Percentiles rank a stretch among this genome's conserved stretches.
Evolutionary conservation across 257 asterid genomes (phyloP).

Genomic region (Solanum sparsipilum): DNA sequence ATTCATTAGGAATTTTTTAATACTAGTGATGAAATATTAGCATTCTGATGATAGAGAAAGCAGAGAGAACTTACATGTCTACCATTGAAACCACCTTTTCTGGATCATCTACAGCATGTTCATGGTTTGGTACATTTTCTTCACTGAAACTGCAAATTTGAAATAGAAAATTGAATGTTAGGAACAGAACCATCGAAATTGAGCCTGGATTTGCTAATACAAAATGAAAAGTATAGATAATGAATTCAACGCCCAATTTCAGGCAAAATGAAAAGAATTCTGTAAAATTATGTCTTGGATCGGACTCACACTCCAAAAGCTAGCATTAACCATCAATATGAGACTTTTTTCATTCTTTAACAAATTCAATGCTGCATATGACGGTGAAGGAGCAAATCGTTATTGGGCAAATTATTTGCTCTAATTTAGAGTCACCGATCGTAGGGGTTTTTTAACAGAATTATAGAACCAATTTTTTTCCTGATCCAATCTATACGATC

Average conservation of each 20-base stretch:
- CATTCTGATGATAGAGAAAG: not conserved
- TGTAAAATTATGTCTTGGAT: not conserved
- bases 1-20: not conserved
- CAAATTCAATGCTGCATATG: not conserved
- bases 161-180: not conserved
- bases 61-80: constrained; percentile 38
- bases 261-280: not conserved
- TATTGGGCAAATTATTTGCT: not conserved
- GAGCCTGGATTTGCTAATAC: not conserved
- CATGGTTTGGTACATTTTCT: constrained; percentile 27
- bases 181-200: not conserved
- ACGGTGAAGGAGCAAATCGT: not conserved
- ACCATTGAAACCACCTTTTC: constrained; percentile 61
- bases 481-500: constrained; percentile 13
- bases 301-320: not conserved
- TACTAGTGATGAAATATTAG: not conserved
- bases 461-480: not conserved
- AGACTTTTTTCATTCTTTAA: not conserved
- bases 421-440: not conserved
- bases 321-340: not conserved
- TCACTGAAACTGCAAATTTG: constrained; percentile 29
- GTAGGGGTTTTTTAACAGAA: not conserved
- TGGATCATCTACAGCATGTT: constrained; percentile 59
- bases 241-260: not conserved
- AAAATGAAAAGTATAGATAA: not conserved